Conservation (phyloP, 257 asterid species). For the Schizonepeta tenuifolia region DNA sequence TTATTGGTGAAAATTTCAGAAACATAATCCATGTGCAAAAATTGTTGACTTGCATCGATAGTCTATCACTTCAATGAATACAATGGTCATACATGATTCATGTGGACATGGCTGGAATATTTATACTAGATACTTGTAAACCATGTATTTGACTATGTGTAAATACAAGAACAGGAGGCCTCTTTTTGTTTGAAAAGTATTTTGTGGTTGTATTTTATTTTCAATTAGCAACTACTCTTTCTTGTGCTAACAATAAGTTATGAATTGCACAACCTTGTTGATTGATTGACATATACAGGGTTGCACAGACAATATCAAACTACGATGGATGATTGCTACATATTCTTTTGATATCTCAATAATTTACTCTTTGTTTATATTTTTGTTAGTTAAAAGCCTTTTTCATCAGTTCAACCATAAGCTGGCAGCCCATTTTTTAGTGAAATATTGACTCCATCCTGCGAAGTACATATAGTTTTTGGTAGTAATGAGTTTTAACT, state of each 20-base stretch:
- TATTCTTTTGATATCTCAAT: not conserved
- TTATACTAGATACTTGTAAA: not conserved
- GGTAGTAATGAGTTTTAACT: no score
- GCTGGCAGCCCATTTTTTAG: not conserved
- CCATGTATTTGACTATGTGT: not conserved
- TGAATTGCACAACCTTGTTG: constrained; percentile 20
- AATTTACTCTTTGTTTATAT: not conserved
- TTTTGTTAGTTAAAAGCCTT: not conserved
- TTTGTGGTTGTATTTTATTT: constrained; percentile 2
- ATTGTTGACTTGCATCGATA: constrained; percentile 17
- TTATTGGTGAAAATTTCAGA: constrained; percentile 11
- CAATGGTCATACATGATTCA: constrained; percentile 14
- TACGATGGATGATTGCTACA: not conserved
- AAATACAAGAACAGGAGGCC: not conserved
- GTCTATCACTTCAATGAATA: constrained; percentile 14
- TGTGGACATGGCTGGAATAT: constrained; percentile 8
- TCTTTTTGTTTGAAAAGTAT: not conserved
- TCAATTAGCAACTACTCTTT: not conserved
- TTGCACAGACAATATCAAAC: not conserved
- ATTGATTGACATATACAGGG: not conserved
- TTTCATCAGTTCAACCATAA: not conserved
- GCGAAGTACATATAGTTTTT: no score
- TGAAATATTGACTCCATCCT: not conserved
- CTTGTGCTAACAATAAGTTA: not conserved
- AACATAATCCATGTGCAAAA: constrained; percentile 7